Conservation (phyloP, 495 filamentous ascomycete genomes). For the Aspergillus olivimuriae region DNA sequence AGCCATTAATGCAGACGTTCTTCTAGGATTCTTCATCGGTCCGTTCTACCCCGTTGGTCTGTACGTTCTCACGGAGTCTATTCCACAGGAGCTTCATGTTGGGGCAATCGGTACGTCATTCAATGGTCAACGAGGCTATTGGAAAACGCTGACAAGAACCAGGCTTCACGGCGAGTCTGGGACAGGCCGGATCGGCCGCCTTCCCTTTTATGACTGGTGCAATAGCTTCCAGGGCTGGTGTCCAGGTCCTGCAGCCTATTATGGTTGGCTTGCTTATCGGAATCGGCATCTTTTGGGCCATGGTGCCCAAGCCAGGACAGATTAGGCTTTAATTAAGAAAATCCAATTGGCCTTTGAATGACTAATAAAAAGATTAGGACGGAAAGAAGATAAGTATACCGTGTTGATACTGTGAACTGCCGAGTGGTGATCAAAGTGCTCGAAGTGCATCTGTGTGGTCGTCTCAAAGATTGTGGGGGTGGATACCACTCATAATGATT, state of each 20-base stretch:
- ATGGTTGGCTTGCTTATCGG: conserved; percentile 39
- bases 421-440: too few relatives aligned
- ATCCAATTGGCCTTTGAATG: not conserved
- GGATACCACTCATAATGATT: too few relatives aligned
- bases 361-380: too few relatives aligned
- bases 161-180: conserved; percentile 43
- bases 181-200: conserved; percentile 42
- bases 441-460: too few relatives aligned
- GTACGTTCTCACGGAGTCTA: conserved; percentile 23
- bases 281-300: conserved; percentile 36
- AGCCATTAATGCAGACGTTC: conserved; percentile 1
- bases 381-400: too few relatives aligned
- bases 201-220: conserved; percentile 47
- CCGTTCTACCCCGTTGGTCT: conserved; percentile 36
- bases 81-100: conserved; percentile 34
- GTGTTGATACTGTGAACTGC: too few relatives aligned
- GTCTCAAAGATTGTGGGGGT: too few relatives aligned
- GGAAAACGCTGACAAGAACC: conserved; percentile 1
- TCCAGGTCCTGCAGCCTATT: conserved; percentile 45
- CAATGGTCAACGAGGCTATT: not conserved
- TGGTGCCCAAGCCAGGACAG: conserved; percentile 29
- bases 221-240: conserved; percentile 38
- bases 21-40: conserved; percentile 22
- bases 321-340: conserved; percentile 4
- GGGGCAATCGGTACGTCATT: conserved; percentile 20